Conservation (phyloP, 169 alveolate species). For the Cryptosporidium tyzzeri region DNA sequence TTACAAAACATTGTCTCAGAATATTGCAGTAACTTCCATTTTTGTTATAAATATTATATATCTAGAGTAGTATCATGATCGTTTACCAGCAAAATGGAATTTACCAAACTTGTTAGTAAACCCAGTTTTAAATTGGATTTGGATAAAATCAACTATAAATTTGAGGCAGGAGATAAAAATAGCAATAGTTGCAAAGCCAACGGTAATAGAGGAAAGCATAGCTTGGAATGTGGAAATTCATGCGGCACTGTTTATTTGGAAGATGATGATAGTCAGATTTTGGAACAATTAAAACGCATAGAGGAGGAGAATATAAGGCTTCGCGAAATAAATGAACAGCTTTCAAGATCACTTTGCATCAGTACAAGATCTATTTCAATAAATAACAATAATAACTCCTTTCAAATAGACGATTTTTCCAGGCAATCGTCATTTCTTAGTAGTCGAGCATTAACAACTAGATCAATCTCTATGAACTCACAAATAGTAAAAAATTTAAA, state of each 20-base stretch:
- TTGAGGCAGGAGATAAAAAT: not conserved
- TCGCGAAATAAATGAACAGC: conserved; percentile 65
- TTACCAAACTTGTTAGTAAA: conserved; percentile 40
- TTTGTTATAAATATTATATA: not conserved
- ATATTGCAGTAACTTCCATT: not conserved
- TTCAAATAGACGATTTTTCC: not conserved
- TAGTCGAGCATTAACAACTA: conserved; percentile 16
- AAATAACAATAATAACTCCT: not conserved
- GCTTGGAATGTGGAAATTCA: not conserved
- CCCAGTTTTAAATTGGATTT: conserved; percentile 54
- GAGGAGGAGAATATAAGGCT: conserved; percentile 72
- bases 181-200: not conserved
- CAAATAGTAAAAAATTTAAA: conserved; percentile 18
- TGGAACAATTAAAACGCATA: conserved; percentile 26
- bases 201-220: not conserved
- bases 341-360: conserved; percentile 54
- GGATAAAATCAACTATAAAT: conserved; percentile 9
- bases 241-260: not conserved
- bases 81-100: conserved; percentile 5
- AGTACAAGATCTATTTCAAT: conserved; percentile 45
- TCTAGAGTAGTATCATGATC: not conserved
- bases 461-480: not conserved
- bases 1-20: not conserved
- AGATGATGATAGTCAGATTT: not conserved
- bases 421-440: not conserved